A percentile compares a stretch with the other conserved stretches of the same genome.
Evolutionary conservation across 345 rosid genomes (phyloP).

Genomic region (Euphorbia lathyris): DNA sequence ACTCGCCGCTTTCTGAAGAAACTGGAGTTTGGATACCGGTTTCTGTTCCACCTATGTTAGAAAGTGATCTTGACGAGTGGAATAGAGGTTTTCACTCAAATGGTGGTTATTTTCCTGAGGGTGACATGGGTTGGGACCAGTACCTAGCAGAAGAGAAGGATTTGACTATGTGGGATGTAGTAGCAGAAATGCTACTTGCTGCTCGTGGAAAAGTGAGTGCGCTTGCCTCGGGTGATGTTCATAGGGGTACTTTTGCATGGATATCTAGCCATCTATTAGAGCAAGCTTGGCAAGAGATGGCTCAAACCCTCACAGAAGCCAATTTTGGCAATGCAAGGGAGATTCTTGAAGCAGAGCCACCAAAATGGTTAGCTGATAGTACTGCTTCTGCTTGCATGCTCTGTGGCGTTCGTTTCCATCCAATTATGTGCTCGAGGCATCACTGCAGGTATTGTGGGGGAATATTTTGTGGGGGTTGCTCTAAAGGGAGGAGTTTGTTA

Average conservation of each 20-base stretch:
- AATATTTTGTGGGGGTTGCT: slow-evolving; percentile 76
- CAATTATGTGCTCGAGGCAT: slow-evolving; percentile 91
- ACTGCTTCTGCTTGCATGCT: slow-evolving; percentile 89
- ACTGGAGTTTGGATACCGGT: slow-evolving; percentile 97
- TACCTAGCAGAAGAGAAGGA: slow-evolving; percentile 59
- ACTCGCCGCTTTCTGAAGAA: slow-evolving; percentile 69
- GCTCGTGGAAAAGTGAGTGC: slow-evolving; percentile 83
- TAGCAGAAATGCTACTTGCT: slow-evolving; percentile 74
- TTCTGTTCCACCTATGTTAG: slow-evolving; percentile 90
- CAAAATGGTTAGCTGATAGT: slow-evolving; percentile 88
- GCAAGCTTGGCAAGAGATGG: slow-evolving; percentile 98
- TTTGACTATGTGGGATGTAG: slow-evolving; percentile 94
- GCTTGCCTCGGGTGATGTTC: slow-evolving; percentile 60
- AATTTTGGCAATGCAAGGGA: slow-evolving; percentile 62
- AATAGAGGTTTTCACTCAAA: slow-evolving; percentile 50
- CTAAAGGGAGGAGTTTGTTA: slow-evolving; percentile 87
- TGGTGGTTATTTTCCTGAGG: slow-evolving; percentile 92
- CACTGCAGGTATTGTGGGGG: slow-evolving; percentile 98
- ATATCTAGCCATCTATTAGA: slow-evolving; percentile 66
- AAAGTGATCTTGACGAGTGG: slow-evolving; percentile 62
- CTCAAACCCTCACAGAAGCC: slow-evolving; percentile 74
- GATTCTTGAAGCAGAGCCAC: slow-evolving; percentile 83
- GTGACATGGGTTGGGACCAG: slow-evolving; percentile 82
- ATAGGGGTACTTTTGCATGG: slow-evolving; percentile 50
- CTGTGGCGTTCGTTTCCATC: slow-evolving; percentile 83